Evolutionary conservation across 2,329 filamentous ascomycete genomes (phyloP), one percentile per base, ranked within the genome.

Genomic region (Fusarium coicis): DNA sequence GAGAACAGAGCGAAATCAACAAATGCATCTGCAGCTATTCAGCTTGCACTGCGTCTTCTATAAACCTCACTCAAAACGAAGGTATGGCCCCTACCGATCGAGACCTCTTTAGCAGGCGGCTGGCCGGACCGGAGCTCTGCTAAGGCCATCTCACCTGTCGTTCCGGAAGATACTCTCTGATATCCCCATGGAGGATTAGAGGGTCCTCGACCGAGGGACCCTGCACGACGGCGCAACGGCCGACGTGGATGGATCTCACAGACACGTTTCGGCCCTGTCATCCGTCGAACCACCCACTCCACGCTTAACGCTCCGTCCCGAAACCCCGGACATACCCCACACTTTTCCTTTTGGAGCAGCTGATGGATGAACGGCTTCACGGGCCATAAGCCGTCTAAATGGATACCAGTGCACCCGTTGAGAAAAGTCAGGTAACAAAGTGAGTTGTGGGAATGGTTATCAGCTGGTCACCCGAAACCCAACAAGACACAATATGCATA

Each of bases 221-320:
- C 65, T 65, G 49, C 62, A 49, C 42, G 61, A 63, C 68, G 56
- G 53, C 59, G 59, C 54, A 61, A 68, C 62, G 54, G 54, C 57
- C 53, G 56, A 53, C 62, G 34, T 39, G 50, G 60, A 76, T 77
- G 76, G 76, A 75, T 72, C 76, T 75, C 32, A 47, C 28, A 62
- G 63, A 61, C 71, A 73, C 54, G 44, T 69, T 72, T 77, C 76
- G 76, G 76, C 69, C 76, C 76, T 78, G 66, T 63, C 76, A 78
- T 78, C 76, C 76, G 76, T 62, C 66, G 55, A 63, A 68, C 58
- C 69, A 67, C 67, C 63, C 63, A 67, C 65, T 76, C 57, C 63
- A 58, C 42, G 60, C 50, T 63, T 54, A 64, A 64, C 54, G 55
- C 56, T 75, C 76, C 76, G 76, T 74, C 76, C 76, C 76, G 76